These are phyloP conservation scores for Lycium barbarum DNA, from an alignment of 257 asterid genomes.

Conservation along the genomic window DNA sequence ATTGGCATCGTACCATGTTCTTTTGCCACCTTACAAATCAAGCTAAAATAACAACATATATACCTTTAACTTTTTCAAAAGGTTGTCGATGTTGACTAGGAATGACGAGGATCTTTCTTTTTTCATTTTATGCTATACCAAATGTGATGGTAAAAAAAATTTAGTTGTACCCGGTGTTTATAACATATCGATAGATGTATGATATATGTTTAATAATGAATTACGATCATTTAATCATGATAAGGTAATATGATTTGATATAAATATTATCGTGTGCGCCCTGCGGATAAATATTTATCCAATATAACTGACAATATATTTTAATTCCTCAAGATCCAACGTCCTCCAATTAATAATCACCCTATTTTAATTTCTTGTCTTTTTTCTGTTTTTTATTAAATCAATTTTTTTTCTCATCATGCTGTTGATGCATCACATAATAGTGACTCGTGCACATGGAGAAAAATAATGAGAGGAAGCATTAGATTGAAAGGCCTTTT, in stretches of 20 bases:
- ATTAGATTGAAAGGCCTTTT: not conserved
- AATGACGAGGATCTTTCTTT: not conserved
- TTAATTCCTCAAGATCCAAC: not conserved
- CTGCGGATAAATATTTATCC: no score
- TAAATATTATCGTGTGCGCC: no score
- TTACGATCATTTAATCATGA: no score
- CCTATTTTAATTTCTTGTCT: not conserved
- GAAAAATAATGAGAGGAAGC: not conserved
- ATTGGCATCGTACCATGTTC: slow-evolving; percentile 14
- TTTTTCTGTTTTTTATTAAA: not conserved
- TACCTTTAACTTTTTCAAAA: slow-evolving; percentile 22
- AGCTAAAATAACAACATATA: not conserved
- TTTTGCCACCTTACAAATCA: slow-evolving; percentile 19
- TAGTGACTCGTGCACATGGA: not conserved
- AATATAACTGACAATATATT: not conserved
- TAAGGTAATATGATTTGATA: no score
- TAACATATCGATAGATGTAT: no score
- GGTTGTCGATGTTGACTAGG: not conserved
- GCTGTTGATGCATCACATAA: not conserved
- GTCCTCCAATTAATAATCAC: not conserved
- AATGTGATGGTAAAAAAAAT: no score
- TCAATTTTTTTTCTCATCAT: not conserved
- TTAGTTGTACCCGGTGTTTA: no score
- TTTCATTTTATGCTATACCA: no score
- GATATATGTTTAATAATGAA: no score